Evolutionary conservation across 2,329 filamentous ascomycete genomes (phyloP), one percentile per base, ranked within the genome.

Genomic region (Cytospora leucostoma): DNA sequence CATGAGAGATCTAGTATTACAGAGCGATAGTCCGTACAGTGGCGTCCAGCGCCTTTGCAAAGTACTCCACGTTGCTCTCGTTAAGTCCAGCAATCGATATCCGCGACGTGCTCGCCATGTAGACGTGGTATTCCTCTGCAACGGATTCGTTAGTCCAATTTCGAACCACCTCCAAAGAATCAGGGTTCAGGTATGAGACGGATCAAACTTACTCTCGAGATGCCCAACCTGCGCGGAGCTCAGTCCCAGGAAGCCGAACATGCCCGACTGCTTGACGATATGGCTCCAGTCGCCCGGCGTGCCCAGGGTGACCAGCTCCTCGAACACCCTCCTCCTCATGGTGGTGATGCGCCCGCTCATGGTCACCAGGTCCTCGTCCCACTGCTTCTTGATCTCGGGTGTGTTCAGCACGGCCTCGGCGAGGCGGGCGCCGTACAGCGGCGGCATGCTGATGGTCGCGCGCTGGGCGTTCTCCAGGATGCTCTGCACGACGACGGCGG

Each of bases 201-300:
- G 11, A 40, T 21, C n/a, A 2, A 3, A 56, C 72, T 60, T 68
- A 73, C 73, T 70, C 69, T 75, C 72, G 0, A 76, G 64, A 1
- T 66, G 64, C 4, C 66, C 65, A 10, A 85, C 81, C 66, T 85
- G 82, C 4, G 72, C 64, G 64, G 80, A 77, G 5, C 66, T 79
- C 65, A 86, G 72, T 0, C 83, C 84, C 0, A 82, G 82, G 63
- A 75, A 77, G 0, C 72, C 73, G 67, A 78, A 78, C 76, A 78
- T 78, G 34, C 76, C 76, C 12, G 67, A 75, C 60, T 79, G 76
- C 21, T 70, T 71, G 0, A 74, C 67, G 8, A 79, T 68, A 50
- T 77, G 75, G 1, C 69, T 67, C 77, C 77, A 79, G 32, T 72
- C 66, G 0, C 76, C 76, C 0, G 77, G 76, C 0, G 75, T 75